Evolutionary conservation across 1,284 basidiomycete genomes (phyloP).

Genomic region (Ustilago xerochloae): DNA sequence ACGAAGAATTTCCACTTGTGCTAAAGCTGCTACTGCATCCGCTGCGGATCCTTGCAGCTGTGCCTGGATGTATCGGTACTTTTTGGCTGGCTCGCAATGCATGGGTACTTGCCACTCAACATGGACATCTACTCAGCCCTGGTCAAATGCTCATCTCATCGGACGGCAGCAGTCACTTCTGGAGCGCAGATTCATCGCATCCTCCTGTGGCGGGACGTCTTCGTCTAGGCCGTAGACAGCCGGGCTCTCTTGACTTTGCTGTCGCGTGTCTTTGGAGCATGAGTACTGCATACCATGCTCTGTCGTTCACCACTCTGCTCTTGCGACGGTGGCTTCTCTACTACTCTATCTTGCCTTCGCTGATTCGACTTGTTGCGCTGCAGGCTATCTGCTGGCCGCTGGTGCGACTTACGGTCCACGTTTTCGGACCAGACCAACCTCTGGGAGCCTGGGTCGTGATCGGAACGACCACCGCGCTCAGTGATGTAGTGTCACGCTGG

Average conservation of each 20-base stretch:
- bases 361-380: conserved; percentile 82
- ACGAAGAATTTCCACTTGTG: conserved; percentile 47
- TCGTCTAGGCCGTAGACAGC: conserved; percentile 31
- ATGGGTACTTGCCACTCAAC: conserved; percentile 9
- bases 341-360: conserved; percentile 80
- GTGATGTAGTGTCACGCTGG: conserved; percentile 65
- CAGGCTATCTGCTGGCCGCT: conserved; percentile 89
- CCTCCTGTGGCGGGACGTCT: conserved; percentile 1
- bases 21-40: conserved; percentile 58
- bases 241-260: conserved; percentile 53
- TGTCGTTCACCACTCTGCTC: conserved; percentile 81
- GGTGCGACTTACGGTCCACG: conserved; percentile 78
- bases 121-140: conserved; percentile 41
- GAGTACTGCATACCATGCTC: conserved; percentile 83
- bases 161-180: conserved; percentile 29
- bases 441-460: conserved; percentile 82
- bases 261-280: conserved; percentile 69
- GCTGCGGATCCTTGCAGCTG: conserved; percentile 63
- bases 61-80: conserved; percentile 64
- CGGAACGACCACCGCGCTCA: conserved; percentile 76
- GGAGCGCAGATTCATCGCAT: conserved; percentile 7
- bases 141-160: conserved; percentile 18
- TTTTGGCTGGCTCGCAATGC: conserved; percentile 59
- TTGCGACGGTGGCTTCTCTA: conserved; percentile 83
- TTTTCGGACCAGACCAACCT: conserved; percentile 77